These are phyloP conservation scores for Flaveria bidentis DNA, from an alignment of 129 eudicot genomes.

Conservation along the genomic window DNA sequence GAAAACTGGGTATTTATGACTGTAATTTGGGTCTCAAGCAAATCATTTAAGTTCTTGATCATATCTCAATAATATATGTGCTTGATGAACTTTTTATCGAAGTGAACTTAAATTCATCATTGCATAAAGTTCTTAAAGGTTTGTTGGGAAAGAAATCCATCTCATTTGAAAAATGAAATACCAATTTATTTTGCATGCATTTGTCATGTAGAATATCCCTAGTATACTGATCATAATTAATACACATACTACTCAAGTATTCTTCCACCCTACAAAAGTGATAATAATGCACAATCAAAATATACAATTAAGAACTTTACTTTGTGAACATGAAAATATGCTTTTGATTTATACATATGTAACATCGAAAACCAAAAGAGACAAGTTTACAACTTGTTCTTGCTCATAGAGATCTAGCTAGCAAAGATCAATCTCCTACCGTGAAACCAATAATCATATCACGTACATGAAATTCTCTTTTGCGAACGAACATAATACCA, in stretches of 20 bases:
- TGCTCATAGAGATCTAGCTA: background rate
- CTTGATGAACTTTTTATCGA: background rate
- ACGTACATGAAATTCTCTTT: background rate
- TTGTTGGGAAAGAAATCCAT: background rate
- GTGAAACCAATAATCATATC: conserved; percentile 7
- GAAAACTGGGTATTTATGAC: too few relatives aligned
- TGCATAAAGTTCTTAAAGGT: background rate
- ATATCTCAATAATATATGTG: background rate
- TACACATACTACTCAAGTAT: background rate
- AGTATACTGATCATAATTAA: background rate
- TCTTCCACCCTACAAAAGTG: too few relatives aligned
- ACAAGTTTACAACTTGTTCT: background rate
- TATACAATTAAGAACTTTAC: too few relatives aligned
- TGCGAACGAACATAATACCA: background rate
- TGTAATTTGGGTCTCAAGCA: background rate
- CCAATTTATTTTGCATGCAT: conserved; percentile 26
- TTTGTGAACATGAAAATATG: too few relatives aligned
- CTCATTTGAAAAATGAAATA: background rate
- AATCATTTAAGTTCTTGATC: background rate
- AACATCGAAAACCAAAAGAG: too few relatives aligned
- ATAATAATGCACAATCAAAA: too few relatives aligned
- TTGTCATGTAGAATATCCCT: conserved; percentile 19
- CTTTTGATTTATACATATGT: too few relatives aligned
- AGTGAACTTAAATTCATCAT: background rate
- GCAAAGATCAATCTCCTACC: background rate